Percentiles rank a stretch among this genome's conserved stretches.
These are phyloP conservation scores for Strigomonas galati DNA, from an alignment of 208 protist species.

Conservation along the genomic window DNA sequence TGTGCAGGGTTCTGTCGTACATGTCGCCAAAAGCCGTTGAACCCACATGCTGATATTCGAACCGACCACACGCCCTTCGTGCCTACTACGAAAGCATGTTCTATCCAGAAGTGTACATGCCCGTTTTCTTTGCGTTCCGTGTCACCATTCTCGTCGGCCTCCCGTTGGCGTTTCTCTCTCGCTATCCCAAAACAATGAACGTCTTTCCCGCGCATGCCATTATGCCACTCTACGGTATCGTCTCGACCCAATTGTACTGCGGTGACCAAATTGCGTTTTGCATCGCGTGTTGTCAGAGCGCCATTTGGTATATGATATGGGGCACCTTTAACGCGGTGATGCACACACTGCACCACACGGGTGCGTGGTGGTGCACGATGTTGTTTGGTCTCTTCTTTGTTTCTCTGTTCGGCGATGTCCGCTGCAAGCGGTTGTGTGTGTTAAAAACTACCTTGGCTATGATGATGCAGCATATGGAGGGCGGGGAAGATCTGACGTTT, in stretches of 20 bases:
- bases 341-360: constrained; percentile 3
- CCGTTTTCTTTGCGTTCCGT: constrained; percentile 44
- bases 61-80: too few species aligned
- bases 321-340: constrained; percentile 17
- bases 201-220: constrained; percentile 33
- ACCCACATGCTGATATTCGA: too few species aligned
- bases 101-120: constrained; percentile 36
- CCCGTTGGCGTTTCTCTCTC: constrained; percentile 35
- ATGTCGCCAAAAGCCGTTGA: too few species aligned
- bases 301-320: constrained; percentile 26
- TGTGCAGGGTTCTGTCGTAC: too few species aligned
- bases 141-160: constrained; percentile 45
- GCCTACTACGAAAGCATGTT: constrained; percentile 14
- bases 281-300: constrained; percentile 24
- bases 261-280: constrained; percentile 39
- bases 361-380: constrained; percentile 28
- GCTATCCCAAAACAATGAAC: constrained; percentile 18
- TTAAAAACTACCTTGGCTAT: constrained; percentile 21
- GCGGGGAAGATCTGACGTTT: background rate
- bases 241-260: constrained; percentile 33
- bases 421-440: constrained; percentile 14
- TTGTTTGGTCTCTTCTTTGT: constrained; percentile 23
- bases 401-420: constrained; percentile 23
- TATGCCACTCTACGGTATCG: constrained; percentile 35
- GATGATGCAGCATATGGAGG: constrained; percentile 13